Base-by-base conservation (phyloP, 2,329 filamentous ascomycete species). In the Claviceps fusiformis region DNA sequence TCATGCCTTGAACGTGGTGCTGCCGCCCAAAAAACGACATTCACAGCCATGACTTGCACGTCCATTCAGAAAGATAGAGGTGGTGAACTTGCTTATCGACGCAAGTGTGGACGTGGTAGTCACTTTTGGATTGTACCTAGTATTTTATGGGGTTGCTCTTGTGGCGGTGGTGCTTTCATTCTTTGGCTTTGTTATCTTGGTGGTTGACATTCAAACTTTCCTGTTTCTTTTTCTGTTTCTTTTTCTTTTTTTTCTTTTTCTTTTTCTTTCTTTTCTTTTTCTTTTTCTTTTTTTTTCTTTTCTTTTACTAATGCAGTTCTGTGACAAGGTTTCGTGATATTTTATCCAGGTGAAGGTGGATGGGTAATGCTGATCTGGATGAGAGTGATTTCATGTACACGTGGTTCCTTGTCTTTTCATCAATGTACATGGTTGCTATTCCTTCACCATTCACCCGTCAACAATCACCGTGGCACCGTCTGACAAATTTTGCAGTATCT, bases 291-390 rank as follows among this genome's bases (percentile, higher is more conserved):
- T 24, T 24, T 19, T 33, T 45, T 44, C 1, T 39, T 8, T 24
- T 15, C 3, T 45, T 13, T 11, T 45, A 1, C 44, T 44, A 17
- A 44, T 17, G 8, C 43, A n/a, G 6, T 8, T 10, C n/a, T n/a
- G n/a, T n/a, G n/a, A 17, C 17, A 27, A 81, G 79, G 82, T 19
- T 86, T 82, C 70, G 85, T 86, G 79, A 86, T 83, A 0, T 86
- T 86, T 64, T 82, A 78, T 67, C 83, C 83, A 13, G 83, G 86
- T n/a, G n/a, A 68, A 86, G 83, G 83, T 70, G 86, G 13, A 79
- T 75, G 2, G 76, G 75, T 53, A 85, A 76, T 64, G 64, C 75
- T 59, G 84, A 83, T 63, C 76, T 86, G 57, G 80, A 85, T 65
- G 74, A 74, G 19, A 81, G 75, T 69, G 86, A 85, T 68, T 84